Base-by-base conservation (phyloP, 1,284 basidiomycete genomes). In the Binderoboletus segoi region DNA sequence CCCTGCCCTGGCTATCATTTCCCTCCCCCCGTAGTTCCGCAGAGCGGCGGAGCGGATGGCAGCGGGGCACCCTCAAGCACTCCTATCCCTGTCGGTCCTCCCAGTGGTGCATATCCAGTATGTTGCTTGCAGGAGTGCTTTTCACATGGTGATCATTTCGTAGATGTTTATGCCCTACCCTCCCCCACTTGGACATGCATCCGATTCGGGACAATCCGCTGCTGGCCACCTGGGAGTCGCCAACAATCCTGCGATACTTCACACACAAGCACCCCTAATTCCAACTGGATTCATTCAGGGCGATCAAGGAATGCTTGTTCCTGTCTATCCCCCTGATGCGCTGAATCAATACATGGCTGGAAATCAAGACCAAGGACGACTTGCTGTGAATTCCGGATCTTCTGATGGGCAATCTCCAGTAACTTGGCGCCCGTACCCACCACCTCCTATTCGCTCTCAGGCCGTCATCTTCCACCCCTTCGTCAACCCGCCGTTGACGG, bases 261-360 rank as follows among this genome's bases (percentile, higher is more conserved):
- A 70, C 41, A 59, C 71, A 32, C 83, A 85, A 67, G 80, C 86
- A 15, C 86, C 88, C 30, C 72, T 89, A 16, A 73, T 80, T 40
- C 83, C 88, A 3, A 82, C 85, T 0, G 86, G 86, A 4, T 91
- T 90, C 64, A 82, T 88, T 53, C 86, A 89, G 59, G 83, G 85
- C 48, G 85, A 88, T 53, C 84, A 87, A 53, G 87, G 88, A 5
- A 81, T 82, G 23, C 76, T 90, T 20, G 81, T 89, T 51, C 81
- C 89, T 18, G 79, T 89, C 28, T 91, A 91, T 68, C 83, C 82
- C 28, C 84, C 84, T 6, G 87, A 91, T 48, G 86, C 83, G 2
- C 75, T 89, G 26, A 80, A 78, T 48, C 76, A 81, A 50, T 83
- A 84, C 57, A 81, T 83, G 79, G 62, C 76, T 18, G 74, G 66